phyloP scores from a whole-genome alignment of 306 rosid genomes.

The Erythrophleum fordii region DNA sequence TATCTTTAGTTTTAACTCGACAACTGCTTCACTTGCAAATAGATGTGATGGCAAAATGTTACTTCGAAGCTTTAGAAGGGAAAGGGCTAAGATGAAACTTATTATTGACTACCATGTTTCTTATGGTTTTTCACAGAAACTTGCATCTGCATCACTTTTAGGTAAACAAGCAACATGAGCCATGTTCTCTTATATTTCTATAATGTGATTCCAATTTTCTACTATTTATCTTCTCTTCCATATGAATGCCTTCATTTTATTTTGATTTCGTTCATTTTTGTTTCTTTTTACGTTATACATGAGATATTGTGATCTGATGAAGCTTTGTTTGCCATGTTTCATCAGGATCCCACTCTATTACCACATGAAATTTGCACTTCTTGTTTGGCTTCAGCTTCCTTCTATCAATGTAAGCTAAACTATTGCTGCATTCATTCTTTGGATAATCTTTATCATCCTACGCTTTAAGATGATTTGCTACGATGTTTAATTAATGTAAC shows the following conservation, averaged over 20 bases:
- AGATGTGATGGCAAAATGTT: too few species aligned
- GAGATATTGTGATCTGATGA: constrained; percentile 37
- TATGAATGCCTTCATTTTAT: background rate
- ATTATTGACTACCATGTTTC: background rate
- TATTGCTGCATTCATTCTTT: background rate
- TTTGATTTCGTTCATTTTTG: background rate
- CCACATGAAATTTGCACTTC: constrained; percentile 67
- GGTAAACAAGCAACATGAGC: background rate
- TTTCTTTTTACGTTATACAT: constrained; percentile 23
- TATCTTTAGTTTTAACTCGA: too few species aligned
- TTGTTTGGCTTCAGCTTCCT: constrained; percentile 74
- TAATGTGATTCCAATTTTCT: constrained; percentile 6
- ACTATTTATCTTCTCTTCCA: background rate
- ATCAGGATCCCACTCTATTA: constrained; percentile 67
- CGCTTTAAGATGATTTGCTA: background rate
- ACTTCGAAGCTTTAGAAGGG: too few species aligned
- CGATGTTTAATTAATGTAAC: background rate
- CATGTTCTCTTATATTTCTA: background rate
- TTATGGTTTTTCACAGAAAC: background rate
- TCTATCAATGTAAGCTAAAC: constrained; percentile 51
- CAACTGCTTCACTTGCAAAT: too few species aligned
- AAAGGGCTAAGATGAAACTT: background rate
- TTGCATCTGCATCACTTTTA: background rate
- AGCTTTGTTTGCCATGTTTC: background rate
- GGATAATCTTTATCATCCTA: background rate